Evolutionary conservation across 2,329 filamentous ascomycete genomes (phyloP), one percentile per base, ranked within the genome.

Genomic region (Trichoderma brevicompactum): DNA sequence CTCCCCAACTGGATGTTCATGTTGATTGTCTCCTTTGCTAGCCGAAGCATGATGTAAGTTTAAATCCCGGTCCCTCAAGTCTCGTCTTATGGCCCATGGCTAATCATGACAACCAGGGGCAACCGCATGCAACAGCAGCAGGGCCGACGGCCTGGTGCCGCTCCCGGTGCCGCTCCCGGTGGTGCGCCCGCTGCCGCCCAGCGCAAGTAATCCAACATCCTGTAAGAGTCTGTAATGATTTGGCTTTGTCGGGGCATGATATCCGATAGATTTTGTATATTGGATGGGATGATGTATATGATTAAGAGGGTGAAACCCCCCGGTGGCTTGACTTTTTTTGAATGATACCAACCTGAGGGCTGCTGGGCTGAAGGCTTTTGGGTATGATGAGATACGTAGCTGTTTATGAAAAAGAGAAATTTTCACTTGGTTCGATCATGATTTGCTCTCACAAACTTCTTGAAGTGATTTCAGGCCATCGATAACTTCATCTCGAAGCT

Each of bases 1-100:
- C 78, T 92, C 66, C 85, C 91, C 65, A 87, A 89, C 81, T 94
- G 91, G 91, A 78, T 87, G 64, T 88, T 92, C 74, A 94, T 94
- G 91, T 83, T 94, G 70, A 75, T 86, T 55, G 83, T 94, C 71
- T 91, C 89, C 61, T 87, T 94, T 75, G 73, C 90, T 69, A 92
- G 88, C 82, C 85, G 91, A 74, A 85, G 82, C 65, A 85, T 94
- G 77, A 92, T 94, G 91, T 92, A 80, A 85, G 89, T 83, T 40
- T 36, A 15, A 19, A 13, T 1, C 40, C 12, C 13, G 10, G 5
- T 23, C 17, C 5, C 32, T 36, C 28, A 4, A n/a, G 10, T 4
- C 9, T 40, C 7, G 3, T 10, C 13, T n/a, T n/a, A 12, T 15
- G 6, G 19, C 62, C n/a, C 2, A 48, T 46, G 66, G 40, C 54